Evolutionary conservation across 257 asterid genomes (phyloP), one percentile per base, ranked within the genome.

Genomic region (Primulina huaijiensis): DNA sequence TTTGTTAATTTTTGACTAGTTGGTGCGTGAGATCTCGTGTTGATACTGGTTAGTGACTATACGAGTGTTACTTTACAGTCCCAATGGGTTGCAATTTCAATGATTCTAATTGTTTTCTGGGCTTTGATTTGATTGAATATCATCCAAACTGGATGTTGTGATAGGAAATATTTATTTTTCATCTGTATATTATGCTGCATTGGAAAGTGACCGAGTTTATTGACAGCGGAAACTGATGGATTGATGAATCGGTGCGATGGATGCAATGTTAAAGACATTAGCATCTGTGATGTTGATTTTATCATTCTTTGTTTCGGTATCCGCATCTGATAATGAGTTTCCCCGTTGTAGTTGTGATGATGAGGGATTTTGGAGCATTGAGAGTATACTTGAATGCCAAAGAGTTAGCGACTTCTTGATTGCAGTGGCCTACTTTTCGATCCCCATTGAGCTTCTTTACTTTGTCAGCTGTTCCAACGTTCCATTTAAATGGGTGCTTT

Each of bases 401-500:
- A 84, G 79, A 74, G 88, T 82, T 34, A 77, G 99, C 53, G 99
- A 94, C 73, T 88, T 94, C 74, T 73, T 89, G 83, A 94, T 91
- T 71, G 96, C 96, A 1, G 88, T 94, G 52, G 99, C 99, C 60
- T 94, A 94, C 79, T 94, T 94, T 63, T 91, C 99, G 3, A 94
- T 94, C 77, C 99, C 99, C 0, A 72, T 94, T 57, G 99, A 94
- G 95, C 89, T 94, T 9, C 88, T 94, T 33, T 94, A 89, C 81
- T 94, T 94, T 61, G 83, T 91, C 19, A 89, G 93, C 80, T 89
- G 90, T 82, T 82, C 97, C 8, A 84, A 78, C 33, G 63, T 94
- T 40, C 99, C 99, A 2, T 89, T 89, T 70, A 94, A 91, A 85
- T 89, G 93, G 99, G 97, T 94, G 70, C 92, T 91, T 16, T 83